Percentiles rank a stretch among this genome's conserved stretches.
phyloP scores from a whole-genome alignment of 306 rosid genomes.

The Inga laurina region DNA sequence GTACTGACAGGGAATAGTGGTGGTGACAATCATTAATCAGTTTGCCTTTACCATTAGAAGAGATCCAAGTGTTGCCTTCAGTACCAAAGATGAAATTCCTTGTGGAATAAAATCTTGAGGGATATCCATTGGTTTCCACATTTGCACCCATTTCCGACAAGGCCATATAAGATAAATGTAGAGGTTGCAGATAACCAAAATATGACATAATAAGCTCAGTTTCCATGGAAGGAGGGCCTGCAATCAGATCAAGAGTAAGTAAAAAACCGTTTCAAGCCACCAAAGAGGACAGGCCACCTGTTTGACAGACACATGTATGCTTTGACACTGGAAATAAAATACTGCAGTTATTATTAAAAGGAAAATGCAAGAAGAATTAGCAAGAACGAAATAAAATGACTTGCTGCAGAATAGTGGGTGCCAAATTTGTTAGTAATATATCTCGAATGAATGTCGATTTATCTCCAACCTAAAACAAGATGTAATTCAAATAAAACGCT shows the following conservation, averaged over 20 bases:
- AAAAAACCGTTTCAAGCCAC: neutral
- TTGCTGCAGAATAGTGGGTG: too few species aligned
- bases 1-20: conserved; percentile 26
- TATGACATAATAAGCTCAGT: conserved; percentile 19
- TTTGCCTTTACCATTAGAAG: conserved; percentile 29
- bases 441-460: too few species aligned
- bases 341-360: neutral
- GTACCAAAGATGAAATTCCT: conserved; percentile 39
- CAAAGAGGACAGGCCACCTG: neutral
- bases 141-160: conserved; percentile 50
- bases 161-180: conserved; percentile 36
- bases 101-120: conserved; percentile 13
- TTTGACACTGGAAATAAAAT: neutral
- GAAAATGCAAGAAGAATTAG: too few species aligned
- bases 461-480: too few species aligned
- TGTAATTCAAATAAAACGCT: neutral
- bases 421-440: too few species aligned
- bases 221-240: conserved; percentile 37
- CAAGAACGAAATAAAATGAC: neutral
- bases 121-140: conserved; percentile 41
- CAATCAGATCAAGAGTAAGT: conserved; percentile 20
- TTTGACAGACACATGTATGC: neutral
- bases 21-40: conserved; percentile 3
- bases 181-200: conserved; percentile 32
- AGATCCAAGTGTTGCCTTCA: conserved; percentile 49